Evolutionary conservation across 768 basidiomycete species (phyloP), one percentile per base, ranked within the genome.

Genomic region (Gymnopilus dilepis): DNA sequence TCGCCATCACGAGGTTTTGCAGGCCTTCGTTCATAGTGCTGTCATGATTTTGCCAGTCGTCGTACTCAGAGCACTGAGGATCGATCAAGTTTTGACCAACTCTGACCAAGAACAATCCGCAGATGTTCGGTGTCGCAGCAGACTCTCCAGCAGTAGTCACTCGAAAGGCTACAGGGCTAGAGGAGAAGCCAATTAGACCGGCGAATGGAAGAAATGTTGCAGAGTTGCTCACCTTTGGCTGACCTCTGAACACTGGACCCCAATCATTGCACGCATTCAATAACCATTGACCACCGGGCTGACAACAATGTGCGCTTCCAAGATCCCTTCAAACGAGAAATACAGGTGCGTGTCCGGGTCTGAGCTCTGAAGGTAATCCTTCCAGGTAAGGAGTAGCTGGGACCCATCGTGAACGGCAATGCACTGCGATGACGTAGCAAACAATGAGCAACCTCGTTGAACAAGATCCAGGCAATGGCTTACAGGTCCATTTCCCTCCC

Each of bases 301-400:
- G 37, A 40, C 75, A 76, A 69, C 76, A 38, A 80, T 72, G 41
- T 80, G 74, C 68, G 5, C 63, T 34, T 51, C 73, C 72, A 37
- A 78, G 69, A 45, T n/a, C 2, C 80, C 78, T 48, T 80, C 76
- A 61, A 89, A 90, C 12, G 85, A 80, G 67, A 89, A 81, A 72
- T 91, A 92, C 11, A 85, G 84, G 66, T 93, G 91, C n/a, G 82
- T 81, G 70, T 94, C 91, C 66, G 87, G 82, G n/a, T n/a, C n/a
- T n/a, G n/a, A n/a, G n/a, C n/a, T n/a, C n/a, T n/a, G n/a, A n/a
- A n/a, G n/a, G n/a, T n/a, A n/a, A n/a, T n/a, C n/a, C n/a, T n/a
- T n/a, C n/a, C n/a, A n/a, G n/a, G n/a, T n/a, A n/a, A n/a, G n/a
- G n/a, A n/a, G n/a, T n/a, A n/a, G n/a, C n/a, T n/a, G n/a, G n/a